Percentiles rank a stretch among this genome's conserved stretches.
phyloP scores from a whole-genome alignment of 2,329 filamentous ascomycete genomes.

The Bipolaris cookei region DNA sequence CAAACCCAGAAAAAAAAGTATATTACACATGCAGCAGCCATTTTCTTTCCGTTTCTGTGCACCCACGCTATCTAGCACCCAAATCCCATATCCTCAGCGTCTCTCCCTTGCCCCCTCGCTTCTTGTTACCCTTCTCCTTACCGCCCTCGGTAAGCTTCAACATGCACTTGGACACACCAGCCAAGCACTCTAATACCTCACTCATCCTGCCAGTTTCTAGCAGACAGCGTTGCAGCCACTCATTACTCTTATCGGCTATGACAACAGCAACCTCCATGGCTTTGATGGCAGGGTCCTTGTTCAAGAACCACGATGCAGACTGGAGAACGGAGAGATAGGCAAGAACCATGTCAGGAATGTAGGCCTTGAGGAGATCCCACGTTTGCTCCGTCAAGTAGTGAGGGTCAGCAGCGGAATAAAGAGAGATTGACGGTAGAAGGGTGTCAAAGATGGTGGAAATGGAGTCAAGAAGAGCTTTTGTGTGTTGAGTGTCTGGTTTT shows the following conservation, averaged over 20 bases:
- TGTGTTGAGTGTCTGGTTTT: conserved; percentile 36
- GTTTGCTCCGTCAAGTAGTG: conserved; percentile 11
- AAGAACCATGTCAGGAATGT: conserved; percentile 84
- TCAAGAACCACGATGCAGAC: conserved; percentile 75
- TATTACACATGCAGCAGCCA: conserved; percentile 1
- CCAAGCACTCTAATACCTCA: conserved; percentile 65
- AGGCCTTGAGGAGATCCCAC: conserved; percentile 71
- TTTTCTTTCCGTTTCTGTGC: not conserved
- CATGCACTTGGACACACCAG: conserved; percentile 76
- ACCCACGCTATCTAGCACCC: conserved; percentile 22
- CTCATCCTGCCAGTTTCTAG: conserved; percentile 52
- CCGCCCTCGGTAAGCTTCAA: conserved; percentile 57
- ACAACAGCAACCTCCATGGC: conserved; percentile 84
- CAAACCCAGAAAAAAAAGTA: not conserved
- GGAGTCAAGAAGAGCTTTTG: conserved; percentile 51
- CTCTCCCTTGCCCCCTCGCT: conserved; percentile 52
- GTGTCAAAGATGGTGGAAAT: conserved; percentile 49
- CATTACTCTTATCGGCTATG: conserved; percentile 61
- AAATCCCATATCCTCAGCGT: conserved; percentile 54
- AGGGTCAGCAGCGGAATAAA: conserved; percentile 5
- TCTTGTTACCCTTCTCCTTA: conserved; percentile 49
- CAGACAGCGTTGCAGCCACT: conserved; percentile 48
- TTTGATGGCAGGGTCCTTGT: conserved; percentile 77
- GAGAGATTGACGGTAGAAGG: conserved; percentile 39
- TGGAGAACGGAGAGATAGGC: conserved; percentile 83